phyloP scores from a whole-genome alignment of 2,329 filamentous ascomycete species.

The Hymenoscyphus linearis region DNA sequence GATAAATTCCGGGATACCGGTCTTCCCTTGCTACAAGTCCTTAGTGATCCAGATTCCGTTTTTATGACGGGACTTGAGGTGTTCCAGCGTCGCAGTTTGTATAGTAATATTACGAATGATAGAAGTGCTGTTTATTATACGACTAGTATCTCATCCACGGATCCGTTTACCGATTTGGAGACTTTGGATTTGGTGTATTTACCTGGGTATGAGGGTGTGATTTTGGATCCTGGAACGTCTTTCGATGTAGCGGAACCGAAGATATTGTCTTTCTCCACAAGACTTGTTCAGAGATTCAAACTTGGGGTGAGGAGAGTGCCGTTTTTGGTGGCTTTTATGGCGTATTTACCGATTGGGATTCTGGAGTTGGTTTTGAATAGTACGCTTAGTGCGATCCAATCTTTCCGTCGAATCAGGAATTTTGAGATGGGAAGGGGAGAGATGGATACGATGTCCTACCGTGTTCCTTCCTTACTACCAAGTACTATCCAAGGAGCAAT shows the following conservation, averaged over 20 bases:
- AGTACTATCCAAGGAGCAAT: slow-evolving; percentile 68
- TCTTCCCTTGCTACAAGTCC: slow-evolving; percentile 73
- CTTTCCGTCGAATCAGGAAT: slow-evolving; percentile 65
- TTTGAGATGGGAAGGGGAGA: slow-evolving; percentile 69
- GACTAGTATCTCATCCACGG: slow-evolving; percentile 67
- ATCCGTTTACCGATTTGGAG: slow-evolving; percentile 68
- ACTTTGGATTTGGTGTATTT: slow-evolving; percentile 68
- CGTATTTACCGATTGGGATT: slow-evolving; percentile 71
- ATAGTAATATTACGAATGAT: slow-evolving; percentile 86
- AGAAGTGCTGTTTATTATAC: slow-evolving; percentile 78
- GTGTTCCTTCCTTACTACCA: slow-evolving; percentile 58
- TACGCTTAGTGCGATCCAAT: slow-evolving; percentile 69
- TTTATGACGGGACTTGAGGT: slow-evolving; percentile 74
- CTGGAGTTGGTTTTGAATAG: slow-evolving; percentile 70
- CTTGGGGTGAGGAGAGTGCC: slow-evolving; percentile 45
- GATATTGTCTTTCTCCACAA: slow-evolving; percentile 20
- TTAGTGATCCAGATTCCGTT: slow-evolving; percentile 78
- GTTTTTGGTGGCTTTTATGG: slow-evolving; percentile 55
- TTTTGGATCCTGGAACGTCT: slow-evolving; percentile 66
- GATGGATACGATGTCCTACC: slow-evolving; percentile 38
- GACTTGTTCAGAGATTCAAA: slow-evolving; percentile 29
- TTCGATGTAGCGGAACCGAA: slow-evolving; percentile 41
- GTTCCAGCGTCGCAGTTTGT: slow-evolving; percentile 74
- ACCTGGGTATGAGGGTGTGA: slow-evolving; percentile 65
- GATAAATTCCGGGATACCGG: slow-evolving; percentile 80